Base-by-base conservation (phyloP, 495 filamentous ascomycete species). In the Neurospora sp. region DNA sequence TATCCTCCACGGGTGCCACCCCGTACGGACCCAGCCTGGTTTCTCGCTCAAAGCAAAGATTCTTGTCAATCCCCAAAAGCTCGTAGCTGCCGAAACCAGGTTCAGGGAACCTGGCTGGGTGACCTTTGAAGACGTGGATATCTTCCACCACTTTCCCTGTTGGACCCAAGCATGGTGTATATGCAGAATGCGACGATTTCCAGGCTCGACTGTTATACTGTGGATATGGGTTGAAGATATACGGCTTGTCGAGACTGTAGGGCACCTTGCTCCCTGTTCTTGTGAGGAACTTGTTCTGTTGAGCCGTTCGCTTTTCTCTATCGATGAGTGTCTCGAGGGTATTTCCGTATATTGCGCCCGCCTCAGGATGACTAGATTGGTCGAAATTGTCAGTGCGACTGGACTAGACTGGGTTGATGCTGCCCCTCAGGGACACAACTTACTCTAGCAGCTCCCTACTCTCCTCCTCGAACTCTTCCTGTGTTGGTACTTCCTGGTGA, bases 21-120 rank as follows among this genome's bases (percentile, higher is more conserved):
- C 94, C 94, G 77, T 98, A 99, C 16, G 90, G 88, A 0, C 93
- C 93, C 18, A 97, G 81, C 59, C 94, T 86, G 27, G 94, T 94
- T 79, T 92, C 93, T 9, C 96, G 87, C 77, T 98, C 96, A 80
- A 96, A 99, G 83, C 96, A 99, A 61, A 98, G 82, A 77, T 96
- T 90, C 69, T 92, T 87, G 69, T 90, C 89, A 59, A 97, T 85
- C 0, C 90, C 91, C 22, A 97, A 80, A 68, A 91, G 79, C 7
- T 86, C 83, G 79, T 96, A 92, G 35, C 90, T 91, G 1, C 96
- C 96, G 75, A 96, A 91, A 2, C 90, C 86, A 18, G 93, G 88
- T 10, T 93, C 89, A 0, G 93, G 93, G 77, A 95, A 93, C 0
- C 89, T 87, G 59, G 86, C 80, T 2, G 91, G 88, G 3, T 91